Percentiles rank a stretch among this genome's conserved stretches.
phyloP scores from a whole-genome alignment of 345 rosid species.

The Raphanus sativus region DNA sequence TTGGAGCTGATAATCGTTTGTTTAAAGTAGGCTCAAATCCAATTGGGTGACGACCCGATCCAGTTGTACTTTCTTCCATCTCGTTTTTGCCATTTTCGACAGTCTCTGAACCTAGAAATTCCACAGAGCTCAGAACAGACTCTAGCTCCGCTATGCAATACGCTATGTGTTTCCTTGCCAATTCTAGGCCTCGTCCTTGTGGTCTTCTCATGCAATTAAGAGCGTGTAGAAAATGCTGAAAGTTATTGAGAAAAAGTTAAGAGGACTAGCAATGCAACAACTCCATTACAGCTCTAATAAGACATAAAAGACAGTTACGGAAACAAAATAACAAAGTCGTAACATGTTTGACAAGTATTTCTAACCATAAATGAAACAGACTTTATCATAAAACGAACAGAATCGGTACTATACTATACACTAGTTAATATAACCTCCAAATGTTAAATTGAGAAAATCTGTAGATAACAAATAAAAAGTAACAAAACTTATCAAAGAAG shows the following conservation, averaged over 20 bases:
- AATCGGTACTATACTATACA: background rate
- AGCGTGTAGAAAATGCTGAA: slow-evolving; percentile 91
- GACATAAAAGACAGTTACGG: background rate
- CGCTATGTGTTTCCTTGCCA: slow-evolving; percentile 87
- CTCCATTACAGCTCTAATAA: background rate
- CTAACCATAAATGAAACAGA: background rate
- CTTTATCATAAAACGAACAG: slow-evolving; percentile 5
- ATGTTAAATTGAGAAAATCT: slow-evolving; percentile 2
- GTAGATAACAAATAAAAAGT: background rate
- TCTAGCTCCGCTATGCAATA: slow-evolving; percentile 81
- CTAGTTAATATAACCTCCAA: slow-evolving; percentile 17
- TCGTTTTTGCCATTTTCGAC: slow-evolving; percentile 41
- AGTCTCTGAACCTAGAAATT: slow-evolving; percentile 46
- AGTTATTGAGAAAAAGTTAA: slow-evolving; percentile 31
- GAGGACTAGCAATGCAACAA: slow-evolving; percentile 21
- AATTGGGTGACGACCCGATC: slow-evolving; percentile 72
- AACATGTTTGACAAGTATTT: background rate
- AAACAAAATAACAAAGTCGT: background rate
- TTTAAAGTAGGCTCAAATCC: slow-evolving; percentile 94
- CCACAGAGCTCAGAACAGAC: slow-evolving; percentile 54
- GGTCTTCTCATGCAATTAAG: slow-evolving; percentile 83
- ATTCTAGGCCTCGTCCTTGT: slow-evolving; percentile 91
- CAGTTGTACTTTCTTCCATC: slow-evolving; percentile 73
- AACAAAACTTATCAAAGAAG: slow-evolving; percentile 26
- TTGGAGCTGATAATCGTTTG: slow-evolving; percentile 83